Evolutionary conservation across 495 filamentous ascomycete species (phyloP).

Genomic region (Geoglossum glabrum): DNA sequence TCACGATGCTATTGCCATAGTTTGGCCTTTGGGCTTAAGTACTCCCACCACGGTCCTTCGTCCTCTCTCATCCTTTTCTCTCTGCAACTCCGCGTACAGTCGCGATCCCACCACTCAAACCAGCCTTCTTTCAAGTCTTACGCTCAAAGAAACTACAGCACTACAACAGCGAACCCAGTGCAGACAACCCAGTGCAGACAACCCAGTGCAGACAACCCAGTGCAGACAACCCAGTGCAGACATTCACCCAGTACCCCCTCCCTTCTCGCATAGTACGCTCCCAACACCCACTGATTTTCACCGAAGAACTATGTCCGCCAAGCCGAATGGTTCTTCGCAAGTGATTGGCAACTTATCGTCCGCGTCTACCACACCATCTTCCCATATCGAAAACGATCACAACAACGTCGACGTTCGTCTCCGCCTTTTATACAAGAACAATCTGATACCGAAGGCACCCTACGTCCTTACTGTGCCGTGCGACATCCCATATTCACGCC

Average conservation of each 20-base stretch:
- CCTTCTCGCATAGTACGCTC: background rate
- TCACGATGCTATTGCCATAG: background rate
- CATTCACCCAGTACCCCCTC: background rate
- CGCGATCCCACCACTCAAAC: background rate
- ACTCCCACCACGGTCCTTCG: background rate
- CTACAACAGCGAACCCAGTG: too few relatives aligned
- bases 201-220: background rate
- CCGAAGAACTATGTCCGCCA: background rate
- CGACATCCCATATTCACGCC: background rate
- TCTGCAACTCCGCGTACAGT: background rate
- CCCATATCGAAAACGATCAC: background rate
- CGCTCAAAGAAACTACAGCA: background rate
- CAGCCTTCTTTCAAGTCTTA: background rate
- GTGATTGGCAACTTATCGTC: background rate
- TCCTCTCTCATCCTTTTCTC: background rate
- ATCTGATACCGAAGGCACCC: conserved; percentile 1
- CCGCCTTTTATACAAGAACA: background rate
- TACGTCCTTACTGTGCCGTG: conserved; percentile 5
- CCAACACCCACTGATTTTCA: background rate
- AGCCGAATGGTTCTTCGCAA: background rate
- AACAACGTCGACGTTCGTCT: background rate
- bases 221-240: background rate
- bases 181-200: too few relatives aligned
- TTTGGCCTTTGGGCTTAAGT: background rate
- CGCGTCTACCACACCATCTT: background rate